Conservation (phyloP, 768 basidiomycete genomes). For the Lactarius indigo region DNA sequence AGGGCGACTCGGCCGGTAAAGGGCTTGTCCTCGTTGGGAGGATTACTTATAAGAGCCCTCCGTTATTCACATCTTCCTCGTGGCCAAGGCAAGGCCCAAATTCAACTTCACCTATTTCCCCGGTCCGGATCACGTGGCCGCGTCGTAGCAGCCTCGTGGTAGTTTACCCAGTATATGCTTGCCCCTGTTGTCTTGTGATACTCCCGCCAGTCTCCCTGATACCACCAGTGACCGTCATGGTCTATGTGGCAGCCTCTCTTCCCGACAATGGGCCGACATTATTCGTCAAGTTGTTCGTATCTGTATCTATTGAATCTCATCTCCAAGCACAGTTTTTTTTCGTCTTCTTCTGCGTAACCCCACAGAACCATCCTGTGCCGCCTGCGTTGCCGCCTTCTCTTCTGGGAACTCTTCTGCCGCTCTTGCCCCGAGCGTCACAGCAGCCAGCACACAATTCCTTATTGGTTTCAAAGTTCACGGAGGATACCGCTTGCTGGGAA, state of each 20-base stretch:
- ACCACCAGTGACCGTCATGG: too few relatives aligned
- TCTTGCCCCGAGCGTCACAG: neutral
- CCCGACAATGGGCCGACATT: neutral
- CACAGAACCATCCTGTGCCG: neutral
- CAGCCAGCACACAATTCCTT: neutral
- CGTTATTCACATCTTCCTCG: conserved; percentile 7
- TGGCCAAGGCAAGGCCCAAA: conserved; percentile 5
- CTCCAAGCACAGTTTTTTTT: too few relatives aligned
- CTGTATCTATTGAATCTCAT: neutral
- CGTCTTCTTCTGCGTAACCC: neutral
- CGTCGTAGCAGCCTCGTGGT: neutral
- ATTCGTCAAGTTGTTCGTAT: too few relatives aligned
- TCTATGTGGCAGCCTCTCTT: too few relatives aligned
- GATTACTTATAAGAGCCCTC: conserved; percentile 9
- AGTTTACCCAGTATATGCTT: too few relatives aligned
- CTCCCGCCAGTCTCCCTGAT: too few relatives aligned
- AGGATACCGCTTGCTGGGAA: neutral
- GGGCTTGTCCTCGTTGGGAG: neutral
- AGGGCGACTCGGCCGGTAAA: neutral
- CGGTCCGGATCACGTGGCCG: neutral
- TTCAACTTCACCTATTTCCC: neutral
- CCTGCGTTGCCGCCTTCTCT: too few relatives aligned
- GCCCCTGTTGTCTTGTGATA: too few relatives aligned
- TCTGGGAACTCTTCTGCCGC: neutral
- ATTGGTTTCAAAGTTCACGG: neutral